Conservation (phyloP, 768 basidiomycete genomes). For the Boletales sp. region DNA sequence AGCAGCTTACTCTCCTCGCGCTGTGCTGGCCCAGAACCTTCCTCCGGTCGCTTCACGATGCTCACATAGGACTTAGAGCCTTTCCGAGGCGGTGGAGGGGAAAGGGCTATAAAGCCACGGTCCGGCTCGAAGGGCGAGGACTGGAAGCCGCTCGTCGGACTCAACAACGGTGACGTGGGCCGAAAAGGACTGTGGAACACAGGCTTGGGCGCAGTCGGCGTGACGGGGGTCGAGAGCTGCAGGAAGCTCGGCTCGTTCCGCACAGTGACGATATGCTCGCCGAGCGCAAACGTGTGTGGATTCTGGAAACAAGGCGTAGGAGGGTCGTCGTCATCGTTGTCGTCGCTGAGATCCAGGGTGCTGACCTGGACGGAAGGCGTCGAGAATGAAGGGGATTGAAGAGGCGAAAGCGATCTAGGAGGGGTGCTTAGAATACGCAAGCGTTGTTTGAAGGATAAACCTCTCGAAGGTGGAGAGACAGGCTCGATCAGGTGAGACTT, state of each 20-base stretch:
- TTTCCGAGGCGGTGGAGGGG: constrained; percentile 66
- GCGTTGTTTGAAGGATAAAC: constrained; percentile 55
- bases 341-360: constrained; percentile 24
- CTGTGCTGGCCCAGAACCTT: constrained; percentile 6
- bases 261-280: constrained; percentile 54
- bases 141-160: not conserved
- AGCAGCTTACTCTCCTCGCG: constrained; percentile 16
- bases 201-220: constrained; percentile 24
- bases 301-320: constrained; percentile 16
- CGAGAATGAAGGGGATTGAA: constrained; percentile 21
- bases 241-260: constrained; percentile 62
- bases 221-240: constrained; percentile 46
- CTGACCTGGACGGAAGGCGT: constrained; percentile 25
- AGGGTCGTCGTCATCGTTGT: constrained; percentile 22
- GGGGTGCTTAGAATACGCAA: constrained; percentile 67
- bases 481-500: constrained; percentile 24
- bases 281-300: constrained; percentile 35
- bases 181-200: constrained; percentile 21
- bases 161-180: constrained; percentile 20
- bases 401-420: constrained; percentile 30
- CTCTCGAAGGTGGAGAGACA: constrained; percentile 18
- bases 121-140: constrained; percentile 23
- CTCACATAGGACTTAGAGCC: constrained; percentile 47
- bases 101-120: constrained; percentile 47
- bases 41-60: constrained; percentile 6